Evolutionary conservation across 305 asterid species (phyloP), one percentile per base, ranked within the genome.

Genomic region (Petunia hybrid): DNA sequence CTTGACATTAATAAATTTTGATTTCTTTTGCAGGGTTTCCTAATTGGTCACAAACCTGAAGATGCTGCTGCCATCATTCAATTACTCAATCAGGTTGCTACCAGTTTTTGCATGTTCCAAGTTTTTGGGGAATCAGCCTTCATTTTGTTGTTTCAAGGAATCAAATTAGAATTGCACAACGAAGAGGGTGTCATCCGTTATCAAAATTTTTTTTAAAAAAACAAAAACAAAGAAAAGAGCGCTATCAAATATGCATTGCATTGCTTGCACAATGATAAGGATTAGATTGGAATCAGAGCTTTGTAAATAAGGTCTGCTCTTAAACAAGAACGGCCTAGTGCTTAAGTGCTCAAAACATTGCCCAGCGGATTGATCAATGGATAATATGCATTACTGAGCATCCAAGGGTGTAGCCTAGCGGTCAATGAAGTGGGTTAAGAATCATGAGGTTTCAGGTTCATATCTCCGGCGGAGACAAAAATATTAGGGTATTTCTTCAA

Each of bases 41-140:
- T 95, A 78, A 93, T 95, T 69, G 97, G 91, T 76, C 87, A 85
- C 80, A 92, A 91, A 81, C 93, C 97, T 13, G 92, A 90, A 81
- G 85, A 80, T 76, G 97, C 97, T 84, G 96, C 99, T 85, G 91
- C 93, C 42, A 45, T 89, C 65, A 91, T 95, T 88, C 93, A 92
- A 84, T 84, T 81, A 79, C 86, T 95, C 65, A 83, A 85, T 87
- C 91, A 92, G 97, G 99, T 95, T 86, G 83, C 77, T 51, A 41
- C 62, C 48, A 45, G 61, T 9, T 67, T 73, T 35, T 75, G 64
- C 41, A 40, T 78, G 43, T 38, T 53, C 45, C 53, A 38, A 75
- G 12, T 57, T 77, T 73, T 43, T 60, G 73, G 66, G 39, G 78
- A 35, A 36, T 38, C 22, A 74, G 55, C 66, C 5, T 80, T 16